These are phyloP conservation scores for Apiospora saccharicola DNA, from an alignment of 2,329 filamentous ascomycete species.

Conservation along the genomic window DNA sequence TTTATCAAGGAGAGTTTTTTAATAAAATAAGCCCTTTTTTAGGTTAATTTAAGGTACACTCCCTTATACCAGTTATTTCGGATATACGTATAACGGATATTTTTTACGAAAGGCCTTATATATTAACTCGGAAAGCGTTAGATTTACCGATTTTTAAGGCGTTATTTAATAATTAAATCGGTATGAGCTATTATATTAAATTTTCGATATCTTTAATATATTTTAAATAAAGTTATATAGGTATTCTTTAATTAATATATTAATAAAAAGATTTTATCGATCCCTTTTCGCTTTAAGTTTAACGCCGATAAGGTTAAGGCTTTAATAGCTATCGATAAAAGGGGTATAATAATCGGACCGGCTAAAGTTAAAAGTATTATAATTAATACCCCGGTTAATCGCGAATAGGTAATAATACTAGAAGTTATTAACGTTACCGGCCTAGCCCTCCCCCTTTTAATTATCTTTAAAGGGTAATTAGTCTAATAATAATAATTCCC, in stretches of 20 bases:
- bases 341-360: background rate
- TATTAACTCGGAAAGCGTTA: background rate
- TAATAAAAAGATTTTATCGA: too few species aligned
- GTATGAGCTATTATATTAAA: background rate
- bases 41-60: background rate
- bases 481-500: background rate
- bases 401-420: background rate
- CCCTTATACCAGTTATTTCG: background rate
- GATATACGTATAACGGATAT: background rate
- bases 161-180: background rate
- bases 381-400: background rate
- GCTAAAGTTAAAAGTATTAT: background rate
- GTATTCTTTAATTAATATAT: background rate
- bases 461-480: background rate
- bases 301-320: background rate
- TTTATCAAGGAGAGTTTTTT: background rate
- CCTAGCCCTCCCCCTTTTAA: background rate
- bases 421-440: background rate
- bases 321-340: background rate
- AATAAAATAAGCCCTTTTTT: background rate
- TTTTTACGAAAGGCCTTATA: background rate
- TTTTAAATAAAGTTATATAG: background rate
- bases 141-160: background rate
- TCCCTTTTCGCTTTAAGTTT: background rate
- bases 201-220: too few species aligned